A percentile compares a stretch with the other conserved stretches of the same genome.
These are phyloP conservation scores for Backusella parvicylindrica DNA, from an alignment of 192 early-diverging fungal species.

Conservation along the genomic window DNA sequence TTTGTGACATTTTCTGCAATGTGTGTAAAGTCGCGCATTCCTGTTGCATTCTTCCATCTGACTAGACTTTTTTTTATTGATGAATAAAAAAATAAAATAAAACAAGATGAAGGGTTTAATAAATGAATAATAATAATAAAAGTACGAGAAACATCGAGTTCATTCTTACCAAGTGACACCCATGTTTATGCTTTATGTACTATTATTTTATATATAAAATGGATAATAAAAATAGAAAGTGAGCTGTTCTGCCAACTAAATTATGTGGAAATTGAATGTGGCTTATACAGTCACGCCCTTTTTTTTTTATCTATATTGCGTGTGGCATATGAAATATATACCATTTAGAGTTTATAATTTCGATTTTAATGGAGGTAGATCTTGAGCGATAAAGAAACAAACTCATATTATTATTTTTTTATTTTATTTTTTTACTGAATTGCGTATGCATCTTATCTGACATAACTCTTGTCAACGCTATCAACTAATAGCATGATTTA, in stretches of 20 bases:
- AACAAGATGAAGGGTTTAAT: not conserved
- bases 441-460: too few species aligned
- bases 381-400: too few species aligned
- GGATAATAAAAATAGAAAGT: not conserved
- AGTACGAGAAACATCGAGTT: not conserved
- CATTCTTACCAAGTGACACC: slow-evolving; percentile 27
- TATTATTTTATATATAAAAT: too few species aligned
- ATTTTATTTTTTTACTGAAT: too few species aligned
- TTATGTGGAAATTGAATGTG: not conserved
- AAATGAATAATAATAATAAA: not conserved
- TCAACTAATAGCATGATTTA: too few species aligned
- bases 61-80: slow-evolving; percentile 23
- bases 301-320: too few species aligned
- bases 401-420: too few species aligned
- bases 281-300: not conserved
- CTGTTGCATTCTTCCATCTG: slow-evolving; percentile 41
- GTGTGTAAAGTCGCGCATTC: slow-evolving; percentile 35
- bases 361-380: too few species aligned
- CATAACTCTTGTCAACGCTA: too few species aligned
- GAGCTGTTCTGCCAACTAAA: not conserved
- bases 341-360: too few species aligned
- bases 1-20: slow-evolving; percentile 38
- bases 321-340: too few species aligned
- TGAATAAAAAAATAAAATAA: not conserved
- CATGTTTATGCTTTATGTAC: slow-evolving; percentile 6